A percentile compares a stretch with the other conserved stretches of the same genome.
Conservation (phyloP, 2,329 filamentous ascomycete genomes). For the Claviceps humidiphila region DNA sequence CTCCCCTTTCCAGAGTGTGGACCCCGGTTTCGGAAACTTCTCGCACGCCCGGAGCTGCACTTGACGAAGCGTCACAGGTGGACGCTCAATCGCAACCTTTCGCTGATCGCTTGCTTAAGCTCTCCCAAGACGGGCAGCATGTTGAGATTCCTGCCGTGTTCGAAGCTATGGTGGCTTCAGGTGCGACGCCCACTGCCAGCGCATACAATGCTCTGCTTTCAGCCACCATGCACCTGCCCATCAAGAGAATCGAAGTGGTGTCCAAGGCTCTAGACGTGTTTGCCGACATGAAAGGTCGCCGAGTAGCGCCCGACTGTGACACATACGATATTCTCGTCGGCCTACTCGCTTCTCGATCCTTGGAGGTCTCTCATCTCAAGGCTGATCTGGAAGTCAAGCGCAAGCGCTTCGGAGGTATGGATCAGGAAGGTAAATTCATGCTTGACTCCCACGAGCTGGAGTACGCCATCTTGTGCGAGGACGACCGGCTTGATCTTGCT, state of each 20-base stretch:
- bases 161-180: conserved; percentile 74
- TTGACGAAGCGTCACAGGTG: conserved; percentile 46
- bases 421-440: conserved; percentile 75
- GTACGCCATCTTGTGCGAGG: conserved; percentile 72
- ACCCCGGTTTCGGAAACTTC: conserved; percentile 29
- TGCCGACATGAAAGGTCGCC: conserved; percentile 84
- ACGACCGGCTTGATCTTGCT: conserved; percentile 75
- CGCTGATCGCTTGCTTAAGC: conserved; percentile 63
- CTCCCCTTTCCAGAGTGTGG: conserved; percentile 25
- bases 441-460: conserved; percentile 79
- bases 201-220: conserved; percentile 88
- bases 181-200: conserved; percentile 64
- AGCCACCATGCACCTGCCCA: conserved; percentile 71
- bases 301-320: conserved; percentile 65
- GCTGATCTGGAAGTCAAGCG: conserved; percentile 66
- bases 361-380: conserved; percentile 65
- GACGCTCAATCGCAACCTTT: conserved; percentile 57
- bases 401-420: conserved; percentile 72
- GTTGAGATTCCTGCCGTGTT: conserved; percentile 83
- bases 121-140: conserved; percentile 61
- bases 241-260: conserved; percentile 68
- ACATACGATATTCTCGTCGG: conserved; percentile 84
- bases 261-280: conserved; percentile 91
- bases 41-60: conserved; percentile 33
- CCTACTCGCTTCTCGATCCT: conserved; percentile 64